Evolutionary conservation across 495 filamentous ascomycete species (phyloP).

Genomic region (Penicillium angulare): DNA sequence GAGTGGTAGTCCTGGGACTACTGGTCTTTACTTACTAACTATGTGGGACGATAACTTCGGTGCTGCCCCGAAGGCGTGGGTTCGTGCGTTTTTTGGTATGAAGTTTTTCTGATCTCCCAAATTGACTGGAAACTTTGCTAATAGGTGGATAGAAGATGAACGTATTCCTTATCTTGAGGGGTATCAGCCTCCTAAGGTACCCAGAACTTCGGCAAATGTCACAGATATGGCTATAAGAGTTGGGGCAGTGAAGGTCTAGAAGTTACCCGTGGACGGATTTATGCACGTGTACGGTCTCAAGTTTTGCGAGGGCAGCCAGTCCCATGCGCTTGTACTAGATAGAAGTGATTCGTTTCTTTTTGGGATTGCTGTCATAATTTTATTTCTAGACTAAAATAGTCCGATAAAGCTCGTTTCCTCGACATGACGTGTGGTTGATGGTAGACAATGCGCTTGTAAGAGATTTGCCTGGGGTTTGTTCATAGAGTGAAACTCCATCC

Average conservation of each 20-base stretch:
- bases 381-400: too few species aligned
- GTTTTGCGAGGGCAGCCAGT: too few species aligned
- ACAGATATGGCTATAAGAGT: neutral
- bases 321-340: too few species aligned
- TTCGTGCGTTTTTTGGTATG: constrained; percentile 14
- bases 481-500: too few species aligned
- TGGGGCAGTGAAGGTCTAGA: neutral
- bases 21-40: constrained; percentile 11
- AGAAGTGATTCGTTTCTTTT: too few species aligned
- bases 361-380: too few species aligned
- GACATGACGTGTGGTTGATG: too few species aligned
- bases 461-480: too few species aligned
- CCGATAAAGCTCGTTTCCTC: too few species aligned
- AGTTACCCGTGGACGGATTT: too few species aligned
- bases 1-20: constrained; percentile 10
- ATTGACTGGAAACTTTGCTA: neutral
- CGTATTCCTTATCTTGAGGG: constrained; percentile 17
- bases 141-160: constrained; percentile 11
- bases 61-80: constrained; percentile 12
- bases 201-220: neutral
- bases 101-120: neutral
- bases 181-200: neutral
- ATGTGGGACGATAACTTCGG: constrained; percentile 11
- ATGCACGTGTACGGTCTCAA: too few species aligned
- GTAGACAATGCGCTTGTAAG: too few species aligned